Evolutionary conservation across 2,329 filamentous ascomycete species (phyloP).

Genomic region (Aspergillus sp.): DNA sequence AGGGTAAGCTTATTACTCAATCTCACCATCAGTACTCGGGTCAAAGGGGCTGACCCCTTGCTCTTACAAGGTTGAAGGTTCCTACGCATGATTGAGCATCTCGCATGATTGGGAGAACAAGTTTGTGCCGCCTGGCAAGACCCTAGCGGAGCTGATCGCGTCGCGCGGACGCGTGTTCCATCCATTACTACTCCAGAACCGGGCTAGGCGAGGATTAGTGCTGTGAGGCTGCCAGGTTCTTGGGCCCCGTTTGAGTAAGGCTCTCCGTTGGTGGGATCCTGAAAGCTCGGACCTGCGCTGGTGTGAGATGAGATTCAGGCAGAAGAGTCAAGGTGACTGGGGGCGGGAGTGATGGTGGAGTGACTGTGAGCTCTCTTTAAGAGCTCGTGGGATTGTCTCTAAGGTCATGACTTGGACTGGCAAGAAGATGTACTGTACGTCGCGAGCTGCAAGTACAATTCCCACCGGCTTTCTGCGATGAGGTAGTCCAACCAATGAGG

Average conservation of each 20-base stretch:
- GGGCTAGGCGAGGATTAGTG: background rate
- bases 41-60: background rate
- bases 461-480: background rate
- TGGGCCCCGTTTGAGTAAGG: slow-evolving; percentile 7
- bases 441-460: background rate
- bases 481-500: slow-evolving; percentile 2
- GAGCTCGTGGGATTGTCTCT: background rate
- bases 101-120: background rate
- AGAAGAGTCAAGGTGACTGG: background rate
- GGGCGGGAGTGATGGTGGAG: background rate
- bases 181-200: slow-evolving; percentile 6
- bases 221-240: slow-evolving; percentile 7
- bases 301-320: background rate
- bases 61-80: background rate
- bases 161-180: slow-evolving; percentile 3
- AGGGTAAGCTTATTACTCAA: background rate
- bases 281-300: slow-evolving; percentile 15
- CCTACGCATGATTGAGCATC: background rate
- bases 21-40: background rate
- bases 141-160: background rate
- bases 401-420: background rate
- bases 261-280: background rate
- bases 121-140: background rate
- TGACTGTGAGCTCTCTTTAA: background rate
- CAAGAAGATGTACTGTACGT: background rate